These are phyloP conservation scores for Aspergillus taichungensis DNA, from an alignment of 495 filamentous ascomycete genomes.

Conservation along the genomic window DNA sequence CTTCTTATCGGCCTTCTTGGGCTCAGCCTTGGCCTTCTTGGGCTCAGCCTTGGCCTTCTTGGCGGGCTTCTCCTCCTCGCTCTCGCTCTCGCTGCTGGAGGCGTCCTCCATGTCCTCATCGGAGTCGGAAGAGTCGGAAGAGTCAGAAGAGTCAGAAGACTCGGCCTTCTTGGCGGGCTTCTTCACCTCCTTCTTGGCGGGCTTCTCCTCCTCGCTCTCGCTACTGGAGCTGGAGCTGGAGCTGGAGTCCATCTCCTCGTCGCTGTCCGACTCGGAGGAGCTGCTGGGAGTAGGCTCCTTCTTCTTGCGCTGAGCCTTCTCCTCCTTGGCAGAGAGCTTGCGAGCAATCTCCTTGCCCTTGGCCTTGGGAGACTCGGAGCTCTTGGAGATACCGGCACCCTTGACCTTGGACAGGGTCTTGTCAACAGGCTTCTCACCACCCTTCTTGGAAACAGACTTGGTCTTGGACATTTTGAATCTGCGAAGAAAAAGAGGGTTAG, in stretches of 20 bases:
- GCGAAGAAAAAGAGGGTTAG: slow-evolving; percentile 17
- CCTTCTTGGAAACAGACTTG: slow-evolving; percentile 37
- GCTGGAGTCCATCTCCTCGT: slow-evolving; percentile 30
- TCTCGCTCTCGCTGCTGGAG: slow-evolving; percentile 24
- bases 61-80: slow-evolving; percentile 27
- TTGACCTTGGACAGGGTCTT: slow-evolving; percentile 46
- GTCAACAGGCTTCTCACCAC: slow-evolving; percentile 34
- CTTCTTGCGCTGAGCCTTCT: slow-evolving; percentile 36
- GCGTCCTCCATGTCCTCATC: slow-evolving; percentile 26
- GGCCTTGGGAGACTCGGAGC: slow-evolving; percentile 37
- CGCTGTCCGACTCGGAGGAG: slow-evolving; percentile 36
- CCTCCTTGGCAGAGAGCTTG: slow-evolving; percentile 34
- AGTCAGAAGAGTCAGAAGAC: slow-evolving; percentile 30
- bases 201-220: slow-evolving; percentile 31
- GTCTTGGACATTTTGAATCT: slow-evolving; percentile 45
- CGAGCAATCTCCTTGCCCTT: slow-evolving; percentile 44
- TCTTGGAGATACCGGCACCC: slow-evolving; percentile 42
- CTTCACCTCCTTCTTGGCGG: slow-evolving; percentile 23
- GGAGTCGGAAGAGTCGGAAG: slow-evolving; percentile 21
- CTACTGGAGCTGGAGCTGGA: slow-evolving; percentile 29
- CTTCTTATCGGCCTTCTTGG: slow-evolving; percentile 6
- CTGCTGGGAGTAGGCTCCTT: slow-evolving; percentile 41
- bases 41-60: slow-evolving; percentile 18
- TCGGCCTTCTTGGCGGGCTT: slow-evolving; percentile 22
- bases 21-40: slow-evolving; percentile 17